Base-by-base conservation (phyloP, 2,329 filamentous ascomycete genomes). In the Penicillium psychrosexuale region DNA sequence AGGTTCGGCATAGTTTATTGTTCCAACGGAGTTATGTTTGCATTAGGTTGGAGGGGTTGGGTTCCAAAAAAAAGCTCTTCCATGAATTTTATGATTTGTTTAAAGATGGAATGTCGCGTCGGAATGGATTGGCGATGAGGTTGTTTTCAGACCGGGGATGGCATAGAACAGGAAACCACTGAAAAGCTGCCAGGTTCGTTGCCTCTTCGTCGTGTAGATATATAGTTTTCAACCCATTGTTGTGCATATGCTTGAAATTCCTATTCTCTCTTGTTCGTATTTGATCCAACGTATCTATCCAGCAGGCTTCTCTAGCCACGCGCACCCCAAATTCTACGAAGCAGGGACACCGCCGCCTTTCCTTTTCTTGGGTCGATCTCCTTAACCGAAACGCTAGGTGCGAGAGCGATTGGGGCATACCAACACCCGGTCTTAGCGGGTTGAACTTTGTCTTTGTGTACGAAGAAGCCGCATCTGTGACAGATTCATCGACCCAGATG, bases 31-130 rank as follows among this genome's bases (percentile, higher is more conserved):
- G 52, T 55, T 54, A 39, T 54, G 44, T 42, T 53, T 49, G 40
- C 52, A 55, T 55, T 33, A 51, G 52, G 34, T 51, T 55, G 47
- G 52, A 55, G 47, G 52, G 52, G 51, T 55, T 55, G 34, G 52
- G 28, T 55, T 52, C 48, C 40, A 37, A 52, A 51, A 40, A 40
- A 55, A 55, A 55, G 47, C 47, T 51, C 47, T 54, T 55, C 47
- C 47, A 49, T 53, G 47, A 55, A 50, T 50, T 51, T 55, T 45
- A 51, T 44, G 47, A 55, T 48, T 13, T 45, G n/a, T 51, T 52
- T 44, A 37, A 36, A 44, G 39, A 54, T 49, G 51, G 38, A 49
- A 49, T 38, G 31, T 52, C 27, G 24, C n/a, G 46, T 50, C 51
- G 8, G 33, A 39, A 30, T n/a, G 31, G 24, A 39, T 39, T 45